These are phyloP conservation scores for Yamadazyma dendronema DNA, from an alignment of 1,139 yeast species.

Conservation along the genomic window DNA sequence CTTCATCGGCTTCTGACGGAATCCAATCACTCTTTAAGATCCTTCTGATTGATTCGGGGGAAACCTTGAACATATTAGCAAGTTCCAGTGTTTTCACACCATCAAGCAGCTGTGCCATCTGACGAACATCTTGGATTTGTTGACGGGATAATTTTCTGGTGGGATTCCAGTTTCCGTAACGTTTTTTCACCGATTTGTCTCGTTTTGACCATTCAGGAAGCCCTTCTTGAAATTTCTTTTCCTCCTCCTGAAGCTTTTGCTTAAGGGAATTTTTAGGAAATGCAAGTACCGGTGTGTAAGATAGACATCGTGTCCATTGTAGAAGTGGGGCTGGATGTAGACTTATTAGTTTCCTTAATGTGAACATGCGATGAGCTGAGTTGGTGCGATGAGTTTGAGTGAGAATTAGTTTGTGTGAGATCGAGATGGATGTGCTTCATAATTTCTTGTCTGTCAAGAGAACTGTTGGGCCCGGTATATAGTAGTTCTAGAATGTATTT, in stretches of 20 bases:
- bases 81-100: constrained; percentile 57
- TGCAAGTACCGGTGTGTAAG: not conserved
- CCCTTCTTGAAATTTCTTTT: constrained; percentile 7
- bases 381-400: not conserved
- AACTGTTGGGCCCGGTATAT: too few relatives aligned
- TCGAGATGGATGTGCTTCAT: not conserved
- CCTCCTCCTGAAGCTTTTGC: constrained; percentile 6
- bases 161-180: constrained; percentile 72
- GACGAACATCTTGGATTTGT: constrained; percentile 65
- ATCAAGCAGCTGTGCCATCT: constrained; percentile 57
- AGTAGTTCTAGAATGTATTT: too few relatives aligned
- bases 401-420: not conserved
- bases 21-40: constrained; percentile 76
- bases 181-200: constrained; percentile 56
- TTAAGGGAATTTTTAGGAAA: constrained; percentile 2
- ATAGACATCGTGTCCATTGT: not conserved
- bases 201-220: constrained; percentile 63
- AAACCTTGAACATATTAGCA: constrained; percentile 63
- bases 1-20: constrained; percentile 57
- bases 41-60: constrained; percentile 83
- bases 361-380: not conserved
- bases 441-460: too few relatives aligned
- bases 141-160: constrained; percentile 63
- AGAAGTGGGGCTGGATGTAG: too few relatives aligned
- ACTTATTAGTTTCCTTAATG: too few relatives aligned